Percentiles rank a stretch among this genome's conserved stretches.
These are phyloP conservation scores for Cornus controversa DNA, from an alignment of 148 eudicot species.

Conservation along the genomic window DNA sequence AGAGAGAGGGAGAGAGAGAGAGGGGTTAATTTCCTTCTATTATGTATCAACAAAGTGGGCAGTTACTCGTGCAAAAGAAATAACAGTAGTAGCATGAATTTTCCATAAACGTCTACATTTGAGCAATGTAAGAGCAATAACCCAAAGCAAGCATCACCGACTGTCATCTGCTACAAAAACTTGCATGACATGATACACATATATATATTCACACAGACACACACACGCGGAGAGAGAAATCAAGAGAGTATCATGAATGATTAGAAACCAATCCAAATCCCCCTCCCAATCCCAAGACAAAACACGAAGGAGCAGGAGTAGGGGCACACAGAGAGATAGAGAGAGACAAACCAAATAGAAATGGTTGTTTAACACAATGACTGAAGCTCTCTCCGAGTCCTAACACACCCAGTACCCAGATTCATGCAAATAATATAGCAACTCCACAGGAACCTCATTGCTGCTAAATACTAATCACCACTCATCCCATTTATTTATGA, in stretches of 20 bases:
- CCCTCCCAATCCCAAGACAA: neutral
- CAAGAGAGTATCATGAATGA: too few species aligned
- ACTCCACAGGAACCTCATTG: neutral
- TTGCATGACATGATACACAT: neutral
- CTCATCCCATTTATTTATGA: slow-evolving; percentile 66
- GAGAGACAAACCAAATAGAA: neutral
- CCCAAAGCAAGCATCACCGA: neutral
- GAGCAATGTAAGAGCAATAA: neutral
- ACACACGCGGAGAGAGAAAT: too few species aligned
- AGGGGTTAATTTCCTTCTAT: too few species aligned
- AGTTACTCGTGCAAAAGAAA: too few species aligned
- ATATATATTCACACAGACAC: too few species aligned
- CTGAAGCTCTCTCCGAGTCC: neutral
- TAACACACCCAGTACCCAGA: neutral
- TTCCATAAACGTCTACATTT: too few species aligned
- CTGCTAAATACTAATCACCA: slow-evolving; percentile 40
- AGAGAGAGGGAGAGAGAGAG: too few species aligned
- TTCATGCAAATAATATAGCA: neutral
- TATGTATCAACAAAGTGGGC: too few species aligned
- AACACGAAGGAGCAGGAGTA: neutral
- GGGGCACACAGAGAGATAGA: neutral
- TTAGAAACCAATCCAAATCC: neutral
- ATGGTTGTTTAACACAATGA: neutral
- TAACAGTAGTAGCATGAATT: too few species aligned
- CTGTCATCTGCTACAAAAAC: neutral